Evolutionary conservation across 306 rosid genomes (phyloP).

Genomic region (Pyrus bretschneideri): DNA sequence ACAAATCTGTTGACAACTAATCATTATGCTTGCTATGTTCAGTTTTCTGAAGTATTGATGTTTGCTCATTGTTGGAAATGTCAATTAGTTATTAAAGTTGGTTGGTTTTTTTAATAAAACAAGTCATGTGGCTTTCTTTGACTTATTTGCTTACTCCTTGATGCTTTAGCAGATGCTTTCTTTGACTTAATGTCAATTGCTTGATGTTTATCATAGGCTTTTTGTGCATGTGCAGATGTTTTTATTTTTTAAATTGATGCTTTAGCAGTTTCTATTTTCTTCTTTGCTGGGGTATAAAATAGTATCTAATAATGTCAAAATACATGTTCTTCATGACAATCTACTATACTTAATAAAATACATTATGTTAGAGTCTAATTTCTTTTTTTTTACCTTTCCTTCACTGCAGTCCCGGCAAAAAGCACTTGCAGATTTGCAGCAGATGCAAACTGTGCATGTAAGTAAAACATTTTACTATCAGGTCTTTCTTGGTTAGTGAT

Average conservation of each 20-base stretch:
- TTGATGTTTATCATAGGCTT: no score
- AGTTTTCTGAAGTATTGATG: not conserved
- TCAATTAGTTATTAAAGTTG: not conserved
- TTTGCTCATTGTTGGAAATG: not conserved
- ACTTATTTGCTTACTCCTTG: not conserved
- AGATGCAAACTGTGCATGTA: slow-evolving; percentile 82
- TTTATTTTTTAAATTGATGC: not conserved
- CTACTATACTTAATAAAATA: not conserved
- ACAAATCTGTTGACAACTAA: slow-evolving; percentile 59
- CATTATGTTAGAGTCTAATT: slow-evolving; percentile 7
- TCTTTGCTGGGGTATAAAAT: not conserved
- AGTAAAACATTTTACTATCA: slow-evolving; percentile 16
- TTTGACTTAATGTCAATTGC: no score
- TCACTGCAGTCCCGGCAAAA: slow-evolving; percentile 84
- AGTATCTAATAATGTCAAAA: not conserved
- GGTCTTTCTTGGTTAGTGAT: not conserved
- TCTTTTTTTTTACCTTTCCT: not conserved
- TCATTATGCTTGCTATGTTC: not conserved
- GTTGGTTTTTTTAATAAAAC: not conserved
- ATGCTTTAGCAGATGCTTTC: no score
- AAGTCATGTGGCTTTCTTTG: not conserved
- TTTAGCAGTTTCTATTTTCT: not conserved
- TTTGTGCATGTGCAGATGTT: not conserved
- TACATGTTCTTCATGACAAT: not conserved
- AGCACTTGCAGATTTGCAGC: slow-evolving; percentile 83